Evolutionary conservation across 2,329 filamentous ascomycete genomes (phyloP).

Genomic region (Boeremia exigua): DNA sequence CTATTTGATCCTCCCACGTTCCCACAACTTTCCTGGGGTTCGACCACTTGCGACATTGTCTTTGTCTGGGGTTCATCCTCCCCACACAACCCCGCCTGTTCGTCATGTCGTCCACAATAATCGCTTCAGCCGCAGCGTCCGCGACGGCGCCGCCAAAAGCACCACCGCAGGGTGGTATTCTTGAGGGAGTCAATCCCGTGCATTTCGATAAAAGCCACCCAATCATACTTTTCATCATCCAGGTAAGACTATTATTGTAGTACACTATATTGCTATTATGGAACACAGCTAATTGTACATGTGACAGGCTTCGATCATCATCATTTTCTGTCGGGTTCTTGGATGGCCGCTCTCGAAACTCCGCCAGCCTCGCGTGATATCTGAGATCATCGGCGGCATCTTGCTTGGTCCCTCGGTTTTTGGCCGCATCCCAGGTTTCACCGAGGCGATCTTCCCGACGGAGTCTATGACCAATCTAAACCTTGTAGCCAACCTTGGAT

Average conservation of each 20-base stretch:
- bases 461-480: slow-evolving; percentile 76
- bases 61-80: slow-evolving; percentile 6
- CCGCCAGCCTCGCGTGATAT: slow-evolving; percentile 81
- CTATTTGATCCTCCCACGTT: slow-evolving; percentile 14
- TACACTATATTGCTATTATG: not conserved
- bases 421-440: slow-evolving; percentile 83
- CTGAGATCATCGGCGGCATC: slow-evolving; percentile 84
- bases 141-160: slow-evolving; percentile 31
- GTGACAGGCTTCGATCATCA: slow-evolving; percentile 70
- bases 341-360: slow-evolving; percentile 79
- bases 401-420: slow-evolving; percentile 86
- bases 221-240: slow-evolving; percentile 77
- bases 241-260: slow-evolving; percentile 53
- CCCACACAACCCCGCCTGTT: slow-evolving; percentile 12
- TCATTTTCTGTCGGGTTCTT: slow-evolving; percentile 74
- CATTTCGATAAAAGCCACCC: slow-evolving; percentile 73
- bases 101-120: slow-evolving; percentile 33
- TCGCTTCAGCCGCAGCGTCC: slow-evolving; percentile 25
- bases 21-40: not conserved
- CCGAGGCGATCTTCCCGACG: slow-evolving; percentile 75
- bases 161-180: slow-evolving; percentile 68
- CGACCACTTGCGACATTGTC: not conserved
- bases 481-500: slow-evolving; percentile 80
- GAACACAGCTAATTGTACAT: slow-evolving; percentile 3
- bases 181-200: slow-evolving; percentile 74